Conservation (phyloP, 2,329 filamentous ascomycete species). For the Sordariomycetes sp. region DNA sequence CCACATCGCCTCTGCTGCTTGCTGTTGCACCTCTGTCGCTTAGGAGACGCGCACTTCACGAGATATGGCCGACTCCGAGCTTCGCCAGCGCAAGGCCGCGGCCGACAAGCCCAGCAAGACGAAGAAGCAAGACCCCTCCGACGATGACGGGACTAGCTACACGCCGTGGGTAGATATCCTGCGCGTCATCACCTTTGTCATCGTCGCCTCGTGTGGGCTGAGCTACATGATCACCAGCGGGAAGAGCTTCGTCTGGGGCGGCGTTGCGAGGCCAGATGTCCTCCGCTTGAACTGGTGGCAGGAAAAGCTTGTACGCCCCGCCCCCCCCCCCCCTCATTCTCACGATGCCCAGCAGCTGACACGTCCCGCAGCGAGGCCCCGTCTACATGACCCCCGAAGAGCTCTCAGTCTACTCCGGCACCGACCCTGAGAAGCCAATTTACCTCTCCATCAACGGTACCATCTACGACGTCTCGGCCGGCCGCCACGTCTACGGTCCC, state of each 20-base stretch:
- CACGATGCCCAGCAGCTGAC: not conserved
- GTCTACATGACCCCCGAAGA: slow-evolving; percentile 65
- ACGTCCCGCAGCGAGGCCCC: slow-evolving; percentile 41
- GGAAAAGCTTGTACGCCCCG: slow-evolving; percentile 45
- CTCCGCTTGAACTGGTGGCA: slow-evolving; percentile 49
- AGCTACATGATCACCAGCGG: slow-evolving; percentile 70
- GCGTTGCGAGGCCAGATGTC: slow-evolving; percentile 53
- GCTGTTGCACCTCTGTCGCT: no score
- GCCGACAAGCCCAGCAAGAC: slow-evolving; percentile 4
- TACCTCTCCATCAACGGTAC: slow-evolving; percentile 86
- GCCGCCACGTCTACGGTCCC: slow-evolving; percentile 64
- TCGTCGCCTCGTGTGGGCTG: slow-evolving; percentile 56
- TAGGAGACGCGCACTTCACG: no score
- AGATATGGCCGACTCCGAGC: slow-evolving; percentile 3
- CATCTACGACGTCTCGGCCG: slow-evolving; percentile 74
- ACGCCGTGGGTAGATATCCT: slow-evolving; percentile 54
- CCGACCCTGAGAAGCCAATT: slow-evolving; percentile 64
- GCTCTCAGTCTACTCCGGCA: slow-evolving; percentile 69
- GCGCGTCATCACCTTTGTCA: slow-evolving; percentile 58
- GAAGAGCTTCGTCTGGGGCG: slow-evolving; percentile 60
- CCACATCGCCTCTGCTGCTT: no score
- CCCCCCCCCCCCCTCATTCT: not conserved
- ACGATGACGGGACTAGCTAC: slow-evolving; percentile 57
- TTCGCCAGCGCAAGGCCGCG: slow-evolving; percentile 7
- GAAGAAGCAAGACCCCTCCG: slow-evolving; percentile 22